Base-by-base conservation (phyloP, 129 eudicot genomes). In the Gnaphalium uliginosum region DNA sequence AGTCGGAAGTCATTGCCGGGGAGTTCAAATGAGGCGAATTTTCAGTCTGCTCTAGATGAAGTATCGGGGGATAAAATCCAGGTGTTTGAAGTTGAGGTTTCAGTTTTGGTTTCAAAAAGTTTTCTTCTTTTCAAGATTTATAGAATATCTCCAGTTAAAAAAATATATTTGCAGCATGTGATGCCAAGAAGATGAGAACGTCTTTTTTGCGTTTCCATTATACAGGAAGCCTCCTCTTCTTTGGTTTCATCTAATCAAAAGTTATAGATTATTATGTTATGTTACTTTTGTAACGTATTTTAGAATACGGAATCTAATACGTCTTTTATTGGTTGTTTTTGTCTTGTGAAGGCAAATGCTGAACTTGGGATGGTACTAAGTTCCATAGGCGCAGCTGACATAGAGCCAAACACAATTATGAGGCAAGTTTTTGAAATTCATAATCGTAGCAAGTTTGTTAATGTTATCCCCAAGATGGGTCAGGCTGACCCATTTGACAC, bases 351-450 rank as follows among this genome's bases (percentile, higher is more conserved):
- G 96, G 79, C 89, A 37, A 71, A 56, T 54, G 68, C 56, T 10
- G 74, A 76, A 66, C 23, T 53, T 25, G 81, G 74, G 33, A 81
- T 83, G 84, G 72, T 80, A 56, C 71, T 79, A 39, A 78, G 68
- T 39, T 71, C 91, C 6, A 72, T 81, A 41, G 75, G 72, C 19
- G 84, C 80, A 17, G 76, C 82, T 8, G 84, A 84, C 43, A 29
- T 84, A 13, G 92, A 81, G 39, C 85, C 81, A 85, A 74, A 81
- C 17, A 54, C 82, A 10, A 81, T 71, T 41, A 82, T 78, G 83
- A 92, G 96, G 97, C 96, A 87, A 82, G 93, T 81, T 32, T 22
- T 7, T 46, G 5, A 68, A 58, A 54, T 54, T 67, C 82, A 66
- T 10, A 24, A 81, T 81, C 37, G 76, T 43, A 9, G 71, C 79